phyloP scores from a whole-genome alignment of 2,329 filamentous ascomycete species.

The Huntiella savannae region DNA sequence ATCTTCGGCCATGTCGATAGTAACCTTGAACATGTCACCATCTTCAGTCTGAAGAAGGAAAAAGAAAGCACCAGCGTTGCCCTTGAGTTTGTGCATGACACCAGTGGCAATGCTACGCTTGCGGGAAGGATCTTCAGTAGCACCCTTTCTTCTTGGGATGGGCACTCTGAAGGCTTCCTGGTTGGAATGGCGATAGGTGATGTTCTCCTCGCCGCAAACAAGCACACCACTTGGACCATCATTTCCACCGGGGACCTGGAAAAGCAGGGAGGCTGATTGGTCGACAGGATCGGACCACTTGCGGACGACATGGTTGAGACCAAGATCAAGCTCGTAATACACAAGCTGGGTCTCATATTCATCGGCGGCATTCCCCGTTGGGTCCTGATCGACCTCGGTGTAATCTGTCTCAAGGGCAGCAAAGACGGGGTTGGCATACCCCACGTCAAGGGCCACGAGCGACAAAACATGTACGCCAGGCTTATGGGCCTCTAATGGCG shows the following conservation, averaged over 20 bases:
- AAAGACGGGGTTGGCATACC: conserved; percentile 93
- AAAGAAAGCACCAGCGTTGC: conserved; percentile 72
- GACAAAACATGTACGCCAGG: conserved; percentile 78
- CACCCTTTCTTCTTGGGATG: conserved; percentile 69
- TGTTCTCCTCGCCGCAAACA: conserved; percentile 82
- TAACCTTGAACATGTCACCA: conserved; percentile 95
- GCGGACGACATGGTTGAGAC: conserved; percentile 88
- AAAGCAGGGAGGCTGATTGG: conserved; percentile 69
- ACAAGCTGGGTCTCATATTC: conserved; percentile 80
- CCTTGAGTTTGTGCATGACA: conserved; percentile 93
- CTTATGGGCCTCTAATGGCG: conserved; percentile 88
- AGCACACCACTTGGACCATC: conserved; percentile 90
- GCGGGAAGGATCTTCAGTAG: conserved; percentile 78
- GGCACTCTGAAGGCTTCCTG: conserved; percentile 75
- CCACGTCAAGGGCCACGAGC: conserved; percentile 76
- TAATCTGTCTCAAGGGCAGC: conserved; percentile 90
- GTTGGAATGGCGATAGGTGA: conserved; percentile 95
- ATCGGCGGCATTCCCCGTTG: conserved; percentile 61
- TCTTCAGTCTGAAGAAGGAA: conserved; percentile 92
- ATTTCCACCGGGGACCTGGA: conserved; percentile 84
- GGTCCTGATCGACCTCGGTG: conserved; percentile 75
- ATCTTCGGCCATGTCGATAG: conserved; percentile 75
- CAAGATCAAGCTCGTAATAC: conserved; percentile 94
- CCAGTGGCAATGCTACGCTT: conserved; percentile 76
- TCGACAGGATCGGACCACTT: conserved; percentile 95